Percentiles rank a stretch among this genome's conserved stretches.
These are phyloP conservation scores for Sugiyamaella japonica DNA, from an alignment of 1,139 yeast species.

Conservation along the genomic window DNA sequence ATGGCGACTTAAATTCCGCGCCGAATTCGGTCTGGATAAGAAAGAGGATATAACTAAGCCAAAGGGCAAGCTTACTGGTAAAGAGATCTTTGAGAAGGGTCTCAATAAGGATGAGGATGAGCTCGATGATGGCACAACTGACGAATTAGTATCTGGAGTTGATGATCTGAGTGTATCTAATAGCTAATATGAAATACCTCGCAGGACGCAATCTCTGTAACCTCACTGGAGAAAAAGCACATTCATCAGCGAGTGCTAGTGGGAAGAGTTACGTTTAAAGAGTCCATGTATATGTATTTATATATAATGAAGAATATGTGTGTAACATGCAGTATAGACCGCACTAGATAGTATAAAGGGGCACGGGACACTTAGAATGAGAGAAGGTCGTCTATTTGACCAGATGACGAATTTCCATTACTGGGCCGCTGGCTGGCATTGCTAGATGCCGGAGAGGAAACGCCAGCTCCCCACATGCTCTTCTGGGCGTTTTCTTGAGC, in stretches of 20 bases:
- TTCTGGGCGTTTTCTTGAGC: conserved; percentile 37
- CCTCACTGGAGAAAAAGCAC: no score
- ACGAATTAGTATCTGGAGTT: conserved; percentile 23
- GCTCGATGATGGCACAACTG: conserved; percentile 40
- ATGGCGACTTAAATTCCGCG: conserved; percentile 71
- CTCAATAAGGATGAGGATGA: conserved; percentile 66
- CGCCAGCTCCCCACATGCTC: conserved; percentile 38
- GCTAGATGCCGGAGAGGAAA: conserved; percentile 22
- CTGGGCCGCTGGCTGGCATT: conserved; percentile 3
- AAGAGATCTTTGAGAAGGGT: conserved; percentile 87
- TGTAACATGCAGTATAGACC: conserved; percentile 1
- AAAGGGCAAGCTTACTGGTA: conserved; percentile 77
- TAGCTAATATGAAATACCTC: background rate
- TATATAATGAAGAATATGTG: conserved; percentile 7
- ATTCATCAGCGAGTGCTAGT: background rate
- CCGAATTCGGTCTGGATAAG: conserved; percentile 51
- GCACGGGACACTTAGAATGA: conserved; percentile 22
- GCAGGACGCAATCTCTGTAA: no score
- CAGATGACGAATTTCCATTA: conserved; percentile 11
- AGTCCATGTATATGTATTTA: conserved; percentile 19
- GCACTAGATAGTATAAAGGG: background rate
- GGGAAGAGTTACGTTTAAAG: background rate
- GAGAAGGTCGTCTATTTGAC: conserved; percentile 31
- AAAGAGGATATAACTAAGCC: conserved; percentile 57
- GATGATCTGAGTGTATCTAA: conserved; percentile 20